Evolutionary conservation across 306 rosid species (phyloP).

Genomic region (Acacia melanoxylon): DNA sequence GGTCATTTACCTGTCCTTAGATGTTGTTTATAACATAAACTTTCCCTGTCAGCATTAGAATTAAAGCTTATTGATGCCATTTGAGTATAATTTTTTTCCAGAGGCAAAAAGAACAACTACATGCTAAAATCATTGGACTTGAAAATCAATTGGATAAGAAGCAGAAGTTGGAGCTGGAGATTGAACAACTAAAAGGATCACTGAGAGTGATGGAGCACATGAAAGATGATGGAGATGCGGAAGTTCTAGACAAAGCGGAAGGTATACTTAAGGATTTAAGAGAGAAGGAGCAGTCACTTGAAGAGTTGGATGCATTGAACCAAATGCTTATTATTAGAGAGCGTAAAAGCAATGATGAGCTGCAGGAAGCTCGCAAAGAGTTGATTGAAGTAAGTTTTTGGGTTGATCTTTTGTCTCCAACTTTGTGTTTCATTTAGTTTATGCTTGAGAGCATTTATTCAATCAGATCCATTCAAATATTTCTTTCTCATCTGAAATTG

Average conservation of each 20-base stretch:
- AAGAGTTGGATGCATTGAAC: slow-evolving; percentile 63
- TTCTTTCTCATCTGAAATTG: not conserved
- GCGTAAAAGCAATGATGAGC: slow-evolving; percentile 90
- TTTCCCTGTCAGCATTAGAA: slow-evolving; percentile 35
- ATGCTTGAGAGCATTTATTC: slow-evolving; percentile 24
- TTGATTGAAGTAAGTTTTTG: slow-evolving; percentile 58
- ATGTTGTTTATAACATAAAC: slow-evolving; percentile 15
- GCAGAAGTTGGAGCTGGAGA: slow-evolving; percentile 93
- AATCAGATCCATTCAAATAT: slow-evolving; percentile 12
- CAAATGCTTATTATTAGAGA: slow-evolving; percentile 76
- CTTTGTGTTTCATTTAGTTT: slow-evolving; percentile 17
- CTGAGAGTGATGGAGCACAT: slow-evolving; percentile 92
- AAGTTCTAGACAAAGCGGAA: slow-evolving; percentile 72
- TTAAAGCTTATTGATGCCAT: slow-evolving; percentile 29
- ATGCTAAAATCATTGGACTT: slow-evolving; percentile 68
- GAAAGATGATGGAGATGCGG: slow-evolving; percentile 82
- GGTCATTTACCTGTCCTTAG: slow-evolving; percentile 52
- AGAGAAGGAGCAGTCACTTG: slow-evolving; percentile 79
- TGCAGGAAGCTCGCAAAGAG: slow-evolving; percentile 87
- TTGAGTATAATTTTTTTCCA: slow-evolving; percentile 50
- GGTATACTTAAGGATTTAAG: slow-evolving; percentile 58
- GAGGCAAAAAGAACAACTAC: slow-evolving; percentile 85
- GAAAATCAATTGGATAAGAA: slow-evolving; percentile 85
- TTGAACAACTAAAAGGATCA: slow-evolving; percentile 84
- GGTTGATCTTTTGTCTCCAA: slow-evolving; percentile 14